Base-by-base conservation (phyloP, 306 rosid species). In the Trifolium pratense region DNA sequence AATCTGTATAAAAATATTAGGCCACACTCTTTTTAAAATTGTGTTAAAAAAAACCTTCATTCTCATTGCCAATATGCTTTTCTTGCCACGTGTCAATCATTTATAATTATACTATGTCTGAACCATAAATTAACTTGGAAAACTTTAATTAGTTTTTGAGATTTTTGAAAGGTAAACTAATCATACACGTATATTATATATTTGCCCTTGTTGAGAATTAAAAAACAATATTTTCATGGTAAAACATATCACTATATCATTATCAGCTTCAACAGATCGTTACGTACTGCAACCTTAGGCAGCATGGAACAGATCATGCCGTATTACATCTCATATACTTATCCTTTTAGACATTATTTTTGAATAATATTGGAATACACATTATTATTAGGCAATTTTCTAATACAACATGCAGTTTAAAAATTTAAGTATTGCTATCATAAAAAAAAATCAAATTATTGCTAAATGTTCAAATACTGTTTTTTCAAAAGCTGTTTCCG, bases 251-350 rank as follows among this genome's bases (percentile, higher is more conserved):
- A 29, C 32, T 29, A 29, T 29, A 29, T 29, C 31, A 26, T 0
- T 5, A 34, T 55, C 58, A 20, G 7, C 40, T 63, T 73, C 59
- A 20, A 14, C 13, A 11, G 57, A 25, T 63, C 37, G 42, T 74
- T 16, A 62, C 29, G 37, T 3, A 61, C 1, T 59, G 13, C 11
- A 32, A 68, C 61, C 59, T 58, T 43, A 45, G 48, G 23, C 29
- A 74, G 9, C 69, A 59, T 29, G 78, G 55, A 73, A 62, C 48
- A 66, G 17, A 25, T 75, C 66, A 66, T n/a, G 21, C 21, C 32
- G 20, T 48, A 51, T 62, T 49, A 23, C 20, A 45, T 66, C 46
- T 55, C 26, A 13, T 14, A 55, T 66, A 17, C 67, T 42, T 53
- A 66, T 40, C 68, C 40, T 40, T 12, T 39, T 62, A 46, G 51